Evolutionary conservation across 768 basidiomycete genomes (phyloP).

Genomic region (Lactarius tabidus): DNA sequence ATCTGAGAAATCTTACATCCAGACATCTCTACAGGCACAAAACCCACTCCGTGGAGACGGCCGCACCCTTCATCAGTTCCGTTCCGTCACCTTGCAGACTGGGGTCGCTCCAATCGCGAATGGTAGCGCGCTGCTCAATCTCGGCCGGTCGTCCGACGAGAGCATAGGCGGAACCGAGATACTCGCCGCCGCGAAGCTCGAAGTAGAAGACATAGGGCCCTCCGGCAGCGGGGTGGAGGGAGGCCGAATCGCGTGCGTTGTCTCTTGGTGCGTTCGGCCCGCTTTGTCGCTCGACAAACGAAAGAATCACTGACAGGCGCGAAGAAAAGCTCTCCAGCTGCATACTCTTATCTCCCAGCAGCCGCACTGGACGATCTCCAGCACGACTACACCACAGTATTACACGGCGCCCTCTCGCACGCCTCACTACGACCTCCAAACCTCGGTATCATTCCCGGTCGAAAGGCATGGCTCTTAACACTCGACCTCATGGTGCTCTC

Average conservation of each 20-base stretch:
- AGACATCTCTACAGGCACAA: slow-evolving; percentile 53
- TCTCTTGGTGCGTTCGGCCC: slow-evolving; percentile 61
- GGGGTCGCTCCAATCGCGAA: slow-evolving; percentile 79
- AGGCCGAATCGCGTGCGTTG: slow-evolving; percentile 61
- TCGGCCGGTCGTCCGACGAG: slow-evolving; percentile 55
- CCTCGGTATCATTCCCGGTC: slow-evolving; percentile 44
- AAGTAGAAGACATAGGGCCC: slow-evolving; percentile 57
- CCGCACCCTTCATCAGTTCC: slow-evolving; percentile 60
- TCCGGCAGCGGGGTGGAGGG: slow-evolving; percentile 46
- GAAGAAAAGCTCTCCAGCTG: slow-evolving; percentile 68
- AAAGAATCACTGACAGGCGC: slow-evolving; percentile 28
- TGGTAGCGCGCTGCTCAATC: slow-evolving; percentile 71
- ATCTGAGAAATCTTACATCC: slow-evolving; percentile 74
- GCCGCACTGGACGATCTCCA: slow-evolving; percentile 71
- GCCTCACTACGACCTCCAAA: slow-evolving; percentile 62
- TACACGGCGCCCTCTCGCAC: slow-evolving; percentile 65
- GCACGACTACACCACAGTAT: slow-evolving; percentile 59
- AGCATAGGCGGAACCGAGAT: slow-evolving; percentile 71
- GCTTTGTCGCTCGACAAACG: neutral
- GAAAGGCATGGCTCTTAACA: slow-evolving; percentile 72
- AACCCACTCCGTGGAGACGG: slow-evolving; percentile 76
- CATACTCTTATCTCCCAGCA: slow-evolving; percentile 66
- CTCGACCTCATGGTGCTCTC: slow-evolving; percentile 72
- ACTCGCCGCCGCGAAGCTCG: slow-evolving; percentile 72
- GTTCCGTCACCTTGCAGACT: slow-evolving; percentile 68